Base-by-base conservation (phyloP, 768 basidiomycete genomes). In the Xanthoconium stramineum region DNA sequence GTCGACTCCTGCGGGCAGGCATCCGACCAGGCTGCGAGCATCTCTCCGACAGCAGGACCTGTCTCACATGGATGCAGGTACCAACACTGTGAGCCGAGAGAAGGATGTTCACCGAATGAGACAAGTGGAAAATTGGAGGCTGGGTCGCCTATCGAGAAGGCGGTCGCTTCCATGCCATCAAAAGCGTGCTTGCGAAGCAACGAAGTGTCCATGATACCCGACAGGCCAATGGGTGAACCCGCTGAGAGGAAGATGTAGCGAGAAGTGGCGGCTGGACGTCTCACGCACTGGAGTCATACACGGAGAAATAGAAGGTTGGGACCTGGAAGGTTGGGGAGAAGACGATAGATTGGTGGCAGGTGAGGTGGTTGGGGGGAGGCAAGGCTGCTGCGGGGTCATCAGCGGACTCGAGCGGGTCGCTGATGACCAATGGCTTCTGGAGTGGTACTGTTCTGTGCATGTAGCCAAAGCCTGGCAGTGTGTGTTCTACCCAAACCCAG, bases 41-140 rank as follows among this genome's bases (percentile, higher is more conserved):
- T 73, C 71, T 95, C 93, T 24, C 75, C 73, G 2, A 96, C 82
- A 1, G 84, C 82, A 35, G 70, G 71, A 11, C 78, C 78, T 5
- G 86, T 89, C 68, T 90, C 85, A 68, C 94, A 96, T 11, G 94
- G 94, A 68, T 96, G 94, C 38, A 96, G 75, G 65, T 86, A 91
- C 91, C 91, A 96, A 53, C 83, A 85, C 10, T 86, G 85, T 3
- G 75, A 82, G 20, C 84, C 86, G 32, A 89, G 76, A 6, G 79
- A 83, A 0, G 92, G 94, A 64, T 95, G 94, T 55, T 96, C 94
- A 10, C 89, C 89, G 63, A 92, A 91, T 13, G 92, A 90, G 11
- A 96, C 72, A 20, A 94, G 69, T 11, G 94, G 90, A 63, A 93
- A 88, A 6, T 82, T 69, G 2, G 82, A 76, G 13, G 68, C 71